Percentiles rank a stretch among this genome's conserved stretches.
phyloP scores from a whole-genome alignment of 345 rosid genomes.

The Schrenkiella parvula region DNA sequence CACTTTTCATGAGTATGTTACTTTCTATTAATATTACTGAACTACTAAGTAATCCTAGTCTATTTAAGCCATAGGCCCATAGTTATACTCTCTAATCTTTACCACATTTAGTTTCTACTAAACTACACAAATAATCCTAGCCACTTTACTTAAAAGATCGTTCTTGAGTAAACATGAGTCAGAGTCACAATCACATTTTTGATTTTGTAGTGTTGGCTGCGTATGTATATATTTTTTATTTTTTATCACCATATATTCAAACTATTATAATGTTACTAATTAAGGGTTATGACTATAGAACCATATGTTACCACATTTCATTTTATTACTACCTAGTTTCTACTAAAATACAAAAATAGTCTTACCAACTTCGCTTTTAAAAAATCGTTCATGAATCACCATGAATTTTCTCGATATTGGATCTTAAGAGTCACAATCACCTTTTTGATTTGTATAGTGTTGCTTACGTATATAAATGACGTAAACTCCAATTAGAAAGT shows the following conservation, averaged over 20 bases:
- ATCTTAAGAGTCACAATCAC: not conserved
- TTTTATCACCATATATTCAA: not conserved
- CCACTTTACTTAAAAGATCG: not conserved
- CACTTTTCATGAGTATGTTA: too few relatives aligned
- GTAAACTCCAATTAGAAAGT: not conserved
- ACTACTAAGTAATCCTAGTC: too few relatives aligned
- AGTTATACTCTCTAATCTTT: too few relatives aligned
- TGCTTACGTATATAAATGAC: not conserved
- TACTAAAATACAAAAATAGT: not conserved
- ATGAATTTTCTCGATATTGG: not conserved
- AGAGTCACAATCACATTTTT: not conserved
- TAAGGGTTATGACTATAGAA: not conserved
- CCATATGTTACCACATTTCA: not conserved
- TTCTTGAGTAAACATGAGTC: not conserved
- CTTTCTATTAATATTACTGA: too few relatives aligned
- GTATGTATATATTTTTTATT: too few relatives aligned
- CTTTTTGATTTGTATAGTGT: not conserved
- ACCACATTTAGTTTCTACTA: too few relatives aligned
- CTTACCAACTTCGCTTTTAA: not conserved
- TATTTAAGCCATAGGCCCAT: too few relatives aligned
- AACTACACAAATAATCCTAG: not conserved
- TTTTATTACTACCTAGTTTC: not conserved
- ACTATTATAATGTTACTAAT: not conserved
- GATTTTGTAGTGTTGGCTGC: not conserved
- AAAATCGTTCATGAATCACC: not conserved